phyloP scores from a whole-genome alignment of 1,284 basidiomycete genomes.

The Sanghuangporus weigelae region DNA sequence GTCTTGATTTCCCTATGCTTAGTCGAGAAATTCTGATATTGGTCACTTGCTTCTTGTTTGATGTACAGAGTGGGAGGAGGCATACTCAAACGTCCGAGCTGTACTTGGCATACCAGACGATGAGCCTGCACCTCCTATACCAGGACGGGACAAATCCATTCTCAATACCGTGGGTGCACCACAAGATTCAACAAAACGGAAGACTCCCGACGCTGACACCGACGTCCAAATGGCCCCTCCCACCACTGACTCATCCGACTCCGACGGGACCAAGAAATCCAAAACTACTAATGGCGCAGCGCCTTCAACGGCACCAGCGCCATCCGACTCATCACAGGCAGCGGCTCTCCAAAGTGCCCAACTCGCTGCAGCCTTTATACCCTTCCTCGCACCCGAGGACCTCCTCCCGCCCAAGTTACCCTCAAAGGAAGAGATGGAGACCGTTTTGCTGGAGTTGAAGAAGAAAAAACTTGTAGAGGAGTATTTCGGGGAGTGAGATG shows the following conservation, averaged over 20 bases:
- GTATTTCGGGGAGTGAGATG: constrained; percentile 44
- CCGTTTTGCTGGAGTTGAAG: constrained; percentile 67
- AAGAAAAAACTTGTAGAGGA: constrained; percentile 85
- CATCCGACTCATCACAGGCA: constrained; percentile 23
- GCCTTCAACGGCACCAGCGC: not conserved
- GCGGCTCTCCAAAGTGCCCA: constrained; percentile 43
- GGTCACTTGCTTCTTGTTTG: not conserved
- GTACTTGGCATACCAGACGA: constrained; percentile 50
- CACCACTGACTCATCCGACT: constrained; percentile 16
- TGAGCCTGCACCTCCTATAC: constrained; percentile 47
- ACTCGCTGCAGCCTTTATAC: constrained; percentile 64
- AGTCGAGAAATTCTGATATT: not conserved
- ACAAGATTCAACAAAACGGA: constrained; percentile 39
- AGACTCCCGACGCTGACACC: constrained; percentile 44
- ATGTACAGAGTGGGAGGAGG: constrained; percentile 66
- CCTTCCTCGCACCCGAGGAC: constrained; percentile 69
- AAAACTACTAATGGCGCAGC: constrained; percentile 23
- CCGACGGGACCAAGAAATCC: constrained; percentile 33
- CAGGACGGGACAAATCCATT: constrained; percentile 33
- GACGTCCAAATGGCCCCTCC: constrained; percentile 22
- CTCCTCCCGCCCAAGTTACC: constrained; percentile 75
- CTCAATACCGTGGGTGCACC: constrained; percentile 23
- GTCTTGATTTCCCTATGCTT: constrained; percentile 20
- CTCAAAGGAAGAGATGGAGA: constrained; percentile 74
- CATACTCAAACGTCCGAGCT: constrained; percentile 51